phyloP scores from a whole-genome alignment of 805 yeast genomes.

The Brettanomyces nanus region DNA sequence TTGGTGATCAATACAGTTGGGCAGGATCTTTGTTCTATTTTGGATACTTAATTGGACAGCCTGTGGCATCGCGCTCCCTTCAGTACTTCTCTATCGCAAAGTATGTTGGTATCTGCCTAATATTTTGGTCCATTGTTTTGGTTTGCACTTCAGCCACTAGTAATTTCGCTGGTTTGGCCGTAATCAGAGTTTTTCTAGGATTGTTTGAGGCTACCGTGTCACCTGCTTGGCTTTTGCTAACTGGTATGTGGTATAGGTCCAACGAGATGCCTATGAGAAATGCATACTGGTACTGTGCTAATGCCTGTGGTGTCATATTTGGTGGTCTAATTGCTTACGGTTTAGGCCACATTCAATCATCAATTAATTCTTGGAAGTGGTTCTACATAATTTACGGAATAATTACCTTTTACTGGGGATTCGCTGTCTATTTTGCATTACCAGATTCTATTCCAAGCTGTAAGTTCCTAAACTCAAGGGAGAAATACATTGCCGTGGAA shows the following conservation, averaged over 20 bases:
- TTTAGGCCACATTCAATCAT: slow-evolving; percentile 5
- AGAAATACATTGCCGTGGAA: slow-evolving; percentile 26
- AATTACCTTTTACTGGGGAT: slow-evolving; percentile 45
- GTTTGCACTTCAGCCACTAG: slow-evolving; percentile 38
- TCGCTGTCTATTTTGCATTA: slow-evolving; percentile 33
- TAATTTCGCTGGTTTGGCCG: slow-evolving; percentile 36
- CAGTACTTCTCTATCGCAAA: slow-evolving; percentile 30
- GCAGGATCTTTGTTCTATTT: slow-evolving; percentile 27
- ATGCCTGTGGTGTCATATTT: slow-evolving; percentile 39
- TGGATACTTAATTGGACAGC: slow-evolving; percentile 39
- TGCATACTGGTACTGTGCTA: slow-evolving; percentile 20
- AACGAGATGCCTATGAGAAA: slow-evolving; percentile 22
- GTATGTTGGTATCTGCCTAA: slow-evolving; percentile 28
- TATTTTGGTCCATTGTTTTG: slow-evolving; percentile 44
- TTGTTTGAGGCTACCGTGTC: slow-evolving; percentile 23
- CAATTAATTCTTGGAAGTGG: slow-evolving; percentile 50
- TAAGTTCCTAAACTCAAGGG: slow-evolving; percentile 28
- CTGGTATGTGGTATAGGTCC: slow-evolving; percentile 22
- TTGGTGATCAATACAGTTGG: slow-evolving; percentile 40
- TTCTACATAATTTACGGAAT: slow-evolving; percentile 53
- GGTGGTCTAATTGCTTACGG: slow-evolving; percentile 53
- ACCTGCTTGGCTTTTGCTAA: slow-evolving; percentile 28
- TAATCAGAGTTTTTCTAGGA: slow-evolving; percentile 43
- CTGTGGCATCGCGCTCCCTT: slow-evolving; percentile 35
- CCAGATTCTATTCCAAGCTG: slow-evolving; percentile 28